phyloP scores from a whole-genome alignment of 2,329 filamentous ascomycete species.

The Pseudogymnoascus sp. region DNA sequence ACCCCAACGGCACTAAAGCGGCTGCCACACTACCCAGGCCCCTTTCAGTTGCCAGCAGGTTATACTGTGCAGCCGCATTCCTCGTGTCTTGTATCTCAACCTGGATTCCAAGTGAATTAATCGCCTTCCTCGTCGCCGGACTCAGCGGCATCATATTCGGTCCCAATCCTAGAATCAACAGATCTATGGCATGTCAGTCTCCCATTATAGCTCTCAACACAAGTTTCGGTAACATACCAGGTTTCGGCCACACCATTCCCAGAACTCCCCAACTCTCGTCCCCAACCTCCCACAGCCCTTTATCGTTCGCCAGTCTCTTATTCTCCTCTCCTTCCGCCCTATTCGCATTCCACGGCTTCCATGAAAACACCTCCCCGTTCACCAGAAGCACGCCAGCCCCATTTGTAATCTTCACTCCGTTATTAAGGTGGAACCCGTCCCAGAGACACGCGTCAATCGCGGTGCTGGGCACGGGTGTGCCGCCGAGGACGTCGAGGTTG shows the following conservation, averaged over 20 bases:
- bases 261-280: slow-evolving; percentile 68
- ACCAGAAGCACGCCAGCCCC: slow-evolving; percentile 72
- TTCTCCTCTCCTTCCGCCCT: slow-evolving; percentile 33
- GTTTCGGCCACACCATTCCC: slow-evolving; percentile 77
- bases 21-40: slow-evolving; percentile 81
- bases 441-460: slow-evolving; percentile 74
- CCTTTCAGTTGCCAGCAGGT: slow-evolving; percentile 87
- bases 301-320: slow-evolving; percentile 58
- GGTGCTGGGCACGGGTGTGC: slow-evolving; percentile 70
- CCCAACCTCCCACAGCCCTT: slow-evolving; percentile 74
- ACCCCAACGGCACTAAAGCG: slow-evolving; percentile 79
- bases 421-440: slow-evolving; percentile 83
- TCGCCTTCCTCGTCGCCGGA: slow-evolving; percentile 62
- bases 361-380: slow-evolving; percentile 79
- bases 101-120: slow-evolving; percentile 74
- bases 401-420: slow-evolving; percentile 62
- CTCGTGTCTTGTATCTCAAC: slow-evolving; percentile 87
- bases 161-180: slow-evolving; percentile 85
- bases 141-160: slow-evolving; percentile 69
- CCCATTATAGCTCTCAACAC: neutral
- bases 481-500: slow-evolving; percentile 71
- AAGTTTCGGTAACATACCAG: slow-evolving; percentile 53
- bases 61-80: slow-evolving; percentile 92
- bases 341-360: slow-evolving; percentile 69
- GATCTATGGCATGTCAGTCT: slow-evolving; percentile 47